Conservation (phyloP, 495 filamentous ascomycete genomes). For the Letharia lupina region DNA sequence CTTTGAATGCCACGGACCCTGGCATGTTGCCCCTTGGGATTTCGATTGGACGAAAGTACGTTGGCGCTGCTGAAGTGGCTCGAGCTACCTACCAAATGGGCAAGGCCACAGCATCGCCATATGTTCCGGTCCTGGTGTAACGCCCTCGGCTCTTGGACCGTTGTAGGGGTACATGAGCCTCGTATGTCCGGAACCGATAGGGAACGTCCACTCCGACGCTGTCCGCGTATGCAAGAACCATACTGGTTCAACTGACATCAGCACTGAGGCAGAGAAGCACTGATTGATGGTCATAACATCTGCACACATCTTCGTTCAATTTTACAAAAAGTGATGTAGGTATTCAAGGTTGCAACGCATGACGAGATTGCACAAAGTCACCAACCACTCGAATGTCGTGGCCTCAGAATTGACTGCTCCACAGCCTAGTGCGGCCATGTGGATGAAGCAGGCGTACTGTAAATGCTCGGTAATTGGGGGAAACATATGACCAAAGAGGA, state of each 20-base stretch:
- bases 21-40: slow-evolving; percentile 11
- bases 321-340: too few relatives aligned
- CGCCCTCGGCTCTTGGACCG: not conserved
- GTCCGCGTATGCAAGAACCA: not conserved
- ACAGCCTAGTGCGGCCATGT: too few relatives aligned
- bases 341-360: not conserved
- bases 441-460: not conserved
- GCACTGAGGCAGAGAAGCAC: not conserved
- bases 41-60: slow-evolving; percentile 37
- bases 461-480: not conserved
- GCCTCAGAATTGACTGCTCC: not conserved
- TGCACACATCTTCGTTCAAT: not conserved
- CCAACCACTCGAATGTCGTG: not conserved
- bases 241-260: not conserved
- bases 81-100: slow-evolving; percentile 43
- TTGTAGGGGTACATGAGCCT: not conserved
- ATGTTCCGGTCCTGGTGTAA: slow-evolving; percentile 27
- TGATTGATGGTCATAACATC: not conserved
- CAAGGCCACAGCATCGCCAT: slow-evolving; percentile 21
- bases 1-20: slow-evolving; percentile 20
- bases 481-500: not conserved
- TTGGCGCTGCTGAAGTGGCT: slow-evolving; percentile 43
- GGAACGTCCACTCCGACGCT: not conserved
- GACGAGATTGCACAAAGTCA: not conserved
- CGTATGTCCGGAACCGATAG: not conserved